A percentile compares a stretch with the other conserved stretches of the same genome.
These are phyloP conservation scores for Populus hybrid DNA, from an alignment of 441 rosid species.

Conservation along the genomic window DNA sequence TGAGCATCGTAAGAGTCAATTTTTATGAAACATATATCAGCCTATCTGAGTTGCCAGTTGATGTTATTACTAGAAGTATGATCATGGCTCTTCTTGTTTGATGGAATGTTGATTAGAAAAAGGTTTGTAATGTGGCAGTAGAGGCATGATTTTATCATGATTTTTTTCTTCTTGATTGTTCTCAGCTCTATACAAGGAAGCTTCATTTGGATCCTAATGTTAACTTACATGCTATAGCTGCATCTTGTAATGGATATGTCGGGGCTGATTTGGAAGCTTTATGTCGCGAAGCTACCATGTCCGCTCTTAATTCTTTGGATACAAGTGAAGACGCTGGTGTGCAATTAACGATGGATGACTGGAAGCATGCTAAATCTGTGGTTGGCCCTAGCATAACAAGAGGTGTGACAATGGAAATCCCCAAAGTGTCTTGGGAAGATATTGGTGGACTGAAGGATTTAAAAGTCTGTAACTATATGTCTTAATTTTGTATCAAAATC, in stretches of 20 bases:
- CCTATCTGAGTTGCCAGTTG: not conserved
- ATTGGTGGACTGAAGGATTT: conserved; percentile 77
- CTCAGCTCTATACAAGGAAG: conserved; percentile 79
- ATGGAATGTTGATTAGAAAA: not conserved
- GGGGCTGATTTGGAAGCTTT: conserved; percentile 98
- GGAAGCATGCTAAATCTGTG: conserved; percentile 62
- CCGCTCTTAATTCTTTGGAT: conserved; percentile 55
- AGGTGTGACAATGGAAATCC: conserved; percentile 87
- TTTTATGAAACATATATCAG: not conserved
- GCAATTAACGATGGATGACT: conserved; percentile 56
- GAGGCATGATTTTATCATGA: not conserved
- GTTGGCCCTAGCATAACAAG: conserved; percentile 92
- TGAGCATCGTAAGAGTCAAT: not conserved
- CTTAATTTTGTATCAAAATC: not conserved
- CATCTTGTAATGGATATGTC: conserved; percentile 82
- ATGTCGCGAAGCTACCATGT: conserved; percentile 73
- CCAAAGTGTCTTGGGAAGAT: conserved; percentile 89
- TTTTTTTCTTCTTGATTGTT: conserved; percentile 10
- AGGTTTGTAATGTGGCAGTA: not conserved
- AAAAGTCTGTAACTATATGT: conserved; percentile 50
- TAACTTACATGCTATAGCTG: conserved; percentile 67
- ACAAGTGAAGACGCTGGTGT: conserved; percentile 27
- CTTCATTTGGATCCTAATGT: conserved; percentile 52
- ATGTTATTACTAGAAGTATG: not conserved
- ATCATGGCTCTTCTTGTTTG: conserved; percentile 1